Evolutionary conservation across 1,284 basidiomycete genomes (phyloP).

Genomic region (Hortiboletus rubellus): DNA sequence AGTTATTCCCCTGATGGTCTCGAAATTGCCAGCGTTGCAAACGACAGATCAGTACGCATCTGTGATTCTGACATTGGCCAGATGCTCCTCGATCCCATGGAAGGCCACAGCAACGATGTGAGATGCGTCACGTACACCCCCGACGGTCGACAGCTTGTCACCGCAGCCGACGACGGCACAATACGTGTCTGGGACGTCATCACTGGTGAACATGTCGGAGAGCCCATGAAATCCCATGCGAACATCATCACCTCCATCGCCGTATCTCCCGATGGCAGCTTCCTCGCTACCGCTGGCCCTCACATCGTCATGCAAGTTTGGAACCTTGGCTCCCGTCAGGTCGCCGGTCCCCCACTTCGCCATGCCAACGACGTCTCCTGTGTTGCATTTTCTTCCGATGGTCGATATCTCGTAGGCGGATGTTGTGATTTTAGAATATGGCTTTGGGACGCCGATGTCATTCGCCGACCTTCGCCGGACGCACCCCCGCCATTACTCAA

Average conservation of each 20-base stretch:
- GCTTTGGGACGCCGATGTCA: conserved; percentile 31
- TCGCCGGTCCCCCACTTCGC: conserved; percentile 22
- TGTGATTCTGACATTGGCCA: conserved; percentile 36
- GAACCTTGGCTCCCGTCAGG: conserved; percentile 27
- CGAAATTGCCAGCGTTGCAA: conserved; percentile 35
- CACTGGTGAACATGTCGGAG: conserved; percentile 30
- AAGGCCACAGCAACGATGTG: conserved; percentile 33
- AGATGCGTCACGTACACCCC: conserved; percentile 32
- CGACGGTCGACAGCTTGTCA: conserved; percentile 29
- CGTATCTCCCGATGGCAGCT: conserved; percentile 34
- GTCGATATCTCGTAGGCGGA: conserved; percentile 30
- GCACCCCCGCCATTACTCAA: conserved; percentile 6
- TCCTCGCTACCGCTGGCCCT: conserved; percentile 33
- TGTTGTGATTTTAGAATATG: conserved; percentile 34
- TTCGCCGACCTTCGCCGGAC: conserved; percentile 18
- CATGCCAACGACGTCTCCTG: conserved; percentile 34
- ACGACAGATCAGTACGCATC: conserved; percentile 31
- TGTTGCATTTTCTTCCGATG: conserved; percentile 33
- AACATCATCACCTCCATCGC: conserved; percentile 32
- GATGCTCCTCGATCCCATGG: conserved; percentile 28
- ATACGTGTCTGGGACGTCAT: conserved; percentile 33
- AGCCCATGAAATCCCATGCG: conserved; percentile 34
- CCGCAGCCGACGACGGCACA: conserved; percentile 31
- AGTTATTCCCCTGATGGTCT: conserved; percentile 34
- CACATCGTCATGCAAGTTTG: conserved; percentile 31